Base-by-base conservation (phyloP, 2,329 filamentous ascomycete genomes). In the Stachybotrys echinatus region DNA sequence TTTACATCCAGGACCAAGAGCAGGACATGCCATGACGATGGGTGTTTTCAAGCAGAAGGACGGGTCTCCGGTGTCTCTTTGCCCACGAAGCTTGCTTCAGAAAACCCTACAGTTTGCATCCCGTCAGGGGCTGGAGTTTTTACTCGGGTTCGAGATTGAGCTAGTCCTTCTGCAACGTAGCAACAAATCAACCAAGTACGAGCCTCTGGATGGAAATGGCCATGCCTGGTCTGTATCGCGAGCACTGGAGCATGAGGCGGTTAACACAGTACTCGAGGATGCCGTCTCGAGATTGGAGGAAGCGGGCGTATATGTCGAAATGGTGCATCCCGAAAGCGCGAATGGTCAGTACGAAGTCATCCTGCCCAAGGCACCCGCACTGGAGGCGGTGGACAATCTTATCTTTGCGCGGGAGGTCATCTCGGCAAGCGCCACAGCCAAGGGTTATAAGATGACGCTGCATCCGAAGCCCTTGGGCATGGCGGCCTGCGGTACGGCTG, bases 71-170 rank as follows among this genome's bases (percentile, higher is more conserved):
- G 70, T 82, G 2, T 53, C 56, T 1, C 54, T 84, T 1, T 95
- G 89, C 58, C 88, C 89, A 1, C 77, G 88, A 49, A 73, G 81
- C 40, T 63, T 85, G 50, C 71, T 95, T 48, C 70, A 80, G 48
- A 72, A 67, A 3, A 72, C 83, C 0, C 61, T 85, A 2, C 69
- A 76, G 0, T 67, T 69, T 6, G 77, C 87, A 0, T 68, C 75
- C 12, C 58, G 67, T 2, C 71, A 80, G 37, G 73, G 74, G 2
- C 71, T 89, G 3, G 66, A 74, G 3, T 81, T 91, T 45, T 72
- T 85, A 0, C 67, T 90, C 17, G 90, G 89, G 0, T 95, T 94
- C 56, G 90, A 95, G 65, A 82, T 95, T 39, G 89, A 95, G 65
- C 80, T 94, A 10, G 76, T 88, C 1, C 84, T 95, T 55, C 72